Base-by-base conservation (phyloP, 495 filamentous ascomycete genomes). In the Pyronema omphalodes region DNA sequence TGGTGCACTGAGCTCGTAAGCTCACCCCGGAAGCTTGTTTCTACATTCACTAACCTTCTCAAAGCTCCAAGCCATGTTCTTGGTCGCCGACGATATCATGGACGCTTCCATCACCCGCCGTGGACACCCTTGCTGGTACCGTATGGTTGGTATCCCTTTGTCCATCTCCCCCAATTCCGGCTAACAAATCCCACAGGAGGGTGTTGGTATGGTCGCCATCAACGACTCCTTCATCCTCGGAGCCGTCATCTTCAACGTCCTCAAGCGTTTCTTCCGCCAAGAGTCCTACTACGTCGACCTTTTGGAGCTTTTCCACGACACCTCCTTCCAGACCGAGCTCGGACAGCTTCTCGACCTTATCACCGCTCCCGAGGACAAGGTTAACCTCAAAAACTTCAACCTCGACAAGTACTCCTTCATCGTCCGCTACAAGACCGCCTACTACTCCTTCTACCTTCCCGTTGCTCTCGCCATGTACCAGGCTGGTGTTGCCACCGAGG, bases 41-140 rank as follows among this genome's bases (percentile, higher is more conserved):
- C 19, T 4, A 36, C 17, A 43, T n/a, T 44, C 41, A 11, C 45
- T 59, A 44, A 65, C 35, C 14, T 15, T 14, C 39, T 15, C 41
- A 18, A 36, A 66, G 63, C 83, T 98, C 36, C 91, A 98, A 73
- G 89, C 91, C 54, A 95, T 93, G 78, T 98, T 98, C 77, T 78
- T 98, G 50, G 91, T 98, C 60, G 87, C 86, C 57, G 91, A 98
- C 69, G 91, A 98, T 70, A 94, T 96, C 60, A 98, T 98, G 91
- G 91, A 98, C 73, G 67, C 74, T 62, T 88, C 83, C 58, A 87
- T 91, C 69, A 98, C 91, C 40, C 84, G 91, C 39, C 86, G 91
- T 57, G 86, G 88, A 52, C 76, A 80, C 68, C 88, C 91, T 3
- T 98, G 91, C 74, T 98, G 91, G 91, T 98, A 94, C 72, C 79